Conservation (phyloP, 495 filamentous ascomycete genomes). For the Penicillium diatomitis region DNA sequence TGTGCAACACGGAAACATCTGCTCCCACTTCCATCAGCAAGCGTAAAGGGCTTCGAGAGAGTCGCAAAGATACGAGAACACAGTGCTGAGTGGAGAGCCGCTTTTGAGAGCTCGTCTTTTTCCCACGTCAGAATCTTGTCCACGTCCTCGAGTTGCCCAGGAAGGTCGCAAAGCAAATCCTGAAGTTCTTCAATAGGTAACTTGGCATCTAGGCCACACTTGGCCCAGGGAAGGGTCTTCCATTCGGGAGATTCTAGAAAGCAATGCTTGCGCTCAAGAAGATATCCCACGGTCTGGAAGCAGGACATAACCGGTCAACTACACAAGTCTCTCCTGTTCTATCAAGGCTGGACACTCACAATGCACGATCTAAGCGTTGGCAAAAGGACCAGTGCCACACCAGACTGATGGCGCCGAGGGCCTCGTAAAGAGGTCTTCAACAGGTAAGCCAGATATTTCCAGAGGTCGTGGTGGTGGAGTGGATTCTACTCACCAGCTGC, state of each 20-base stretch:
- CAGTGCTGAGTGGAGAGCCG: background rate
- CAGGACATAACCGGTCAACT: background rate
- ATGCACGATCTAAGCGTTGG: slow-evolving; percentile 8
- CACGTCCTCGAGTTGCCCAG: slow-evolving; percentile 9
- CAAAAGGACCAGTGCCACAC: slow-evolving; percentile 4
- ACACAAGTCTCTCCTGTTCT: too few relatives aligned
- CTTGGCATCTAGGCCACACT: slow-evolving; percentile 6
- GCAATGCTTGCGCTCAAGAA: slow-evolving; percentile 13
- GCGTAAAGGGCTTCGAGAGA: slow-evolving; percentile 7
- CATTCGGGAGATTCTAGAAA: slow-evolving; percentile 12
- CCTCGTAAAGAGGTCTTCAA: slow-evolving; percentile 9
- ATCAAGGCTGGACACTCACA: background rate
- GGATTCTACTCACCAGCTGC: slow-evolving; percentile 2
- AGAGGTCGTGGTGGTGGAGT: background rate
- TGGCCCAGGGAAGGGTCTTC: slow-evolving; percentile 12
- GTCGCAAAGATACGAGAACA: background rate
- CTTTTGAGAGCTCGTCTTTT: background rate
- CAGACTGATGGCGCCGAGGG: slow-evolving; percentile 8
- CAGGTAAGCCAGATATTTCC: background rate
- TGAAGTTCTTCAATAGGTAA: slow-evolving; percentile 2
- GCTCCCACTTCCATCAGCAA: slow-evolving; percentile 13
- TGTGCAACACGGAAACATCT: slow-evolving; percentile 5
- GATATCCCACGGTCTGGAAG: slow-evolving; percentile 2
- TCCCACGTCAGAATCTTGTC: slow-evolving; percentile 1
- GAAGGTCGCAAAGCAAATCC: slow-evolving; percentile 9